Base-by-base conservation (phyloP, 768 basidiomycete species). In the Strobilomyces dryophilus region DNA sequence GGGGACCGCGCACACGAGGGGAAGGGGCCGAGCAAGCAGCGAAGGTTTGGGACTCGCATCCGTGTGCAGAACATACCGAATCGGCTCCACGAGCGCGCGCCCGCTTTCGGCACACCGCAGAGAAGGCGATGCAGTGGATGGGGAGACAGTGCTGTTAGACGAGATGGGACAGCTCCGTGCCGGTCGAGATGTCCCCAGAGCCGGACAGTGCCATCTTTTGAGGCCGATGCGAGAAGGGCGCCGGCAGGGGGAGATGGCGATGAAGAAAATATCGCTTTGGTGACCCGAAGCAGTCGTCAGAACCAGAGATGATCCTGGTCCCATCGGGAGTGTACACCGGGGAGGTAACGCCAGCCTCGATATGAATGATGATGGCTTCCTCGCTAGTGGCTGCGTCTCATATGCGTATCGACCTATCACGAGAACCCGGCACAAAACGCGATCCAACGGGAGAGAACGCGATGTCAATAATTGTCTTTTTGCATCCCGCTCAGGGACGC, bases 231-330 rank as follows among this genome's bases (percentile, higher is more conserved):
- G 35, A 71, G 66, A 27, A 59, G 55, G 9, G 32, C 54, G 3
- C 67, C 71, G n/a, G 29, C 58, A 51, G 8, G 71, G 71, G 2
- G 71, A 72, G 49, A 71, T 40, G 4, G 69, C 59, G 21, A 71
- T 44, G 11, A 67, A 60, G 37, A 47, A 57, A 11, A 71, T 58
- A n/a, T 49, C 57, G 26, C 66, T 69, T 1, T 34, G 49, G 47
- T 69, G 68, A 3, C 62, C 59, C 63, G 66, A 15, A 72, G 45
- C 61, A 61, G 36, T 72, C 62, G 42, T 67, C 66, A 1, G 69
- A 67, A 32, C 63, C 67, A 14, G 71, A 71, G 34, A 72, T 47
- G 49, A 70, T 48, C 39, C 21, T 59, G 42, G 21, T 45, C 14
- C 69, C 65, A 34, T 72, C 69, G 15, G 60, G 61, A 14, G 63